Percentiles rank a stretch among this genome's conserved stretches.
phyloP scores from a whole-genome alignment of 345 rosid genomes.

The Gynandropsis gynandra region DNA sequence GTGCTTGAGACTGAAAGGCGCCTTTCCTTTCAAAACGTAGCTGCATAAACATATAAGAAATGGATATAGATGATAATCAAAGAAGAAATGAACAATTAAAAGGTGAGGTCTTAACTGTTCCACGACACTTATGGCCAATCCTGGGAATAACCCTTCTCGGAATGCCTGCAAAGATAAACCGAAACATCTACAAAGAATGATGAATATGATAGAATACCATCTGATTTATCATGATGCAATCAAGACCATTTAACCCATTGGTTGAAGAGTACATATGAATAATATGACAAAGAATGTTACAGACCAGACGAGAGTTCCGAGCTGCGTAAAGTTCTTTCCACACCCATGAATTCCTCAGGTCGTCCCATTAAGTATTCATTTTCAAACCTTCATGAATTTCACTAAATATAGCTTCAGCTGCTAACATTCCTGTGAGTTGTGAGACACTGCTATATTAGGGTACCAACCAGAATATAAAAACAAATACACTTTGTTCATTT shows the following conservation, averaged over 20 bases:
- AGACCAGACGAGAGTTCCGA: constrained; percentile 85
- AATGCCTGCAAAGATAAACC: constrained; percentile 51
- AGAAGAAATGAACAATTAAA: neutral
- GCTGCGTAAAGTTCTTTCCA: constrained; percentile 79
- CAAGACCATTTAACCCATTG: too few relatives aligned
- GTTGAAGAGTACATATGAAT: neutral
- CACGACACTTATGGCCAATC: constrained; percentile 64
- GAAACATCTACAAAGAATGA: neutral
- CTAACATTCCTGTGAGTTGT: constrained; percentile 84
- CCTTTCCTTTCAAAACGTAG: constrained; percentile 70
- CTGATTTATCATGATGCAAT: too few relatives aligned
- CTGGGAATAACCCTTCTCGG: constrained; percentile 79
- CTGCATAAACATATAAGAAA: constrained; percentile 40
- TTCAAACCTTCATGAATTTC: constrained; percentile 44
- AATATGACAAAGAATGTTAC: constrained; percentile 24
- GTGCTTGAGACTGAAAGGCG: constrained; percentile 68
- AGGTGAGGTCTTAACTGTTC: constrained; percentile 61
- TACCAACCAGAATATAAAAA: too few relatives aligned
- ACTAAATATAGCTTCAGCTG: constrained; percentile 85
- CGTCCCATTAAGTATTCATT: constrained; percentile 71
- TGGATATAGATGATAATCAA: constrained; percentile 5
- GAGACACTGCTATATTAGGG: constrained; percentile 16
- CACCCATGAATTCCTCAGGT: constrained; percentile 69
- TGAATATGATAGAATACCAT: neutral
- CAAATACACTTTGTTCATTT: too few relatives aligned